Base-by-base conservation (phyloP, 2,329 filamentous ascomycete genomes). In the Pyrenochaeta sp. region DNA sequence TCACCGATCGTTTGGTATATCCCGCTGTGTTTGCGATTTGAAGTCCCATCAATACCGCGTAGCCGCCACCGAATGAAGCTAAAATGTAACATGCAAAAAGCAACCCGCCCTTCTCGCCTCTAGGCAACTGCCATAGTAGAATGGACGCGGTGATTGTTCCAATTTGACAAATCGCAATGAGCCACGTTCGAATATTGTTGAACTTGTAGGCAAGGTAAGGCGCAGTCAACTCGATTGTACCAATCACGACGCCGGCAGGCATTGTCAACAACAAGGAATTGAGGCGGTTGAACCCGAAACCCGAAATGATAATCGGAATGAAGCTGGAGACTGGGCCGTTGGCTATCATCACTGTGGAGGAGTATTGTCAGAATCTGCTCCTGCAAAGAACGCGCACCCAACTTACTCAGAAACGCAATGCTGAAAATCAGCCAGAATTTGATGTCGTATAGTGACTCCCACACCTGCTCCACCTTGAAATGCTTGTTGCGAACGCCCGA, bases 401-500 rank as follows among this genome's bases (percentile, higher is more conserved):
- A 28, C 26, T 28, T 28, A 28, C 26, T 32, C 15, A 63, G 41
- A 32, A 62, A 61, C 3, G 60, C 60, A 7, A 54, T 63, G 20
- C 53, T 44, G 40, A 64, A 62, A 27, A 65, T 46, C 15, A 63
- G 28, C 82, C 81, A 84, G 3, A 81, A 80, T 65, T 81, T 74
- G 3, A 80, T 78, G 49, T 85, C 82, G 9, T 70, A 41, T 3
- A 84, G 59, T 0, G 80, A 77, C 53, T 85, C 81, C 13, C 78
- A 72, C 1, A 86, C 75, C 48, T 93, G 89, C 9, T 78, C 76
- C 70, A 78, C 74, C 49, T 87, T 87, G 68, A 87, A 87, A 49
- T 87, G 78, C 42, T 82, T 83, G 47, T 83, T 87, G 2, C 85
- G 85, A 6, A 88, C 84, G 0, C 88, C 88, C 37, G 88, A 88